Percentiles rank a stretch among this genome's conserved stretches.
phyloP scores from a whole-genome alignment of 176 grass and related monocot species.

The Carex cristatella region DNA sequence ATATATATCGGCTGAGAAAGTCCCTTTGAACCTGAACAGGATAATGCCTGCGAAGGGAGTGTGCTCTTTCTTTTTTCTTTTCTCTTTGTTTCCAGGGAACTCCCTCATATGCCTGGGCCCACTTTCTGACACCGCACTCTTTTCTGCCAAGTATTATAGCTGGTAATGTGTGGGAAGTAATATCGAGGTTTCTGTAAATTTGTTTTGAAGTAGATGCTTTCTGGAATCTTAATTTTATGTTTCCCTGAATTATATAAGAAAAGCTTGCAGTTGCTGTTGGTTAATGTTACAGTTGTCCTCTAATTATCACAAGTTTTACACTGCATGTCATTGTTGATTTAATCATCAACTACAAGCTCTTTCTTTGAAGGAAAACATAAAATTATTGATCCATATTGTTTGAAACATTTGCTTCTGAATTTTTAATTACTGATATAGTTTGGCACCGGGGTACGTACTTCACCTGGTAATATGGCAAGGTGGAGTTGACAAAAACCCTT shows the following conservation, averaged over 20 bases:
- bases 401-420: conserved; percentile 6
- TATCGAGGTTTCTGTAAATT: not conserved
- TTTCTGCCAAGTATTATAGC: not conserved
- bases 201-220: not conserved
- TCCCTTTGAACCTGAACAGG: conserved; percentile 99
- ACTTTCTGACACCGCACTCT: not conserved
- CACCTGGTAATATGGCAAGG: conserved; percentile 38
- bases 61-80: conserved; percentile 74
- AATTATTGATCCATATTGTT: conserved; percentile 14
- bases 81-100: conserved; percentile 49
- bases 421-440: conserved; percentile 60
- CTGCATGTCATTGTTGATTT: not conserved
- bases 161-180: not conserved
- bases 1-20: conserved; percentile 92
- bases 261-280: not conserved
- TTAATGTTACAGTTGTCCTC: not conserved
- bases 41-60: conserved; percentile 99
- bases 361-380: not conserved
- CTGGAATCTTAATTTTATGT: not conserved
- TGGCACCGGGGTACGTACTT: conserved; percentile 91
- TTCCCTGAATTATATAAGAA: not conserved
- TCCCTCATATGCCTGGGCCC: conserved; percentile 8
- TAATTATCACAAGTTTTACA: not conserved
- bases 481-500: conserved; percentile 92
- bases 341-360: not conserved